Evolutionary conservation across 257 asterid genomes (phyloP).

Genomic region (Paraleonurus japonicus): DNA sequence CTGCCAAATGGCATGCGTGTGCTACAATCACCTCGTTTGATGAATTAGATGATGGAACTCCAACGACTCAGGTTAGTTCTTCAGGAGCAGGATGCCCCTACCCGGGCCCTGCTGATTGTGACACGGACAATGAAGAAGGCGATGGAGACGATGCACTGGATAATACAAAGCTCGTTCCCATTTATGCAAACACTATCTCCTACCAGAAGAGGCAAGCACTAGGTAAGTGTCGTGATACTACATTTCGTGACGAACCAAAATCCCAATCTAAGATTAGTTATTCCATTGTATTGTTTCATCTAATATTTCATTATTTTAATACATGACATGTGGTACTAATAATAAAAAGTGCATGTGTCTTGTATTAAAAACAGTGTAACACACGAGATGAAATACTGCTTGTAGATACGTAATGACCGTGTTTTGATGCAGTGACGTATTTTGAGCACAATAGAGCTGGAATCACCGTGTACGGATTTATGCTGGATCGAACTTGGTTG

Average conservation of each 20-base stretch:
- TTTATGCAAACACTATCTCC: conserved; percentile 49
- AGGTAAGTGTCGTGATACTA: conserved; percentile 38
- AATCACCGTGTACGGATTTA: conserved; percentile 85
- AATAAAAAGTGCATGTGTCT: too few relatives aligned
- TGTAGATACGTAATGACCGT: background rate
- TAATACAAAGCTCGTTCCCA: conserved; percentile 61
- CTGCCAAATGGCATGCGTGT: conserved; percentile 92
- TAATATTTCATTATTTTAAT: too few relatives aligned
- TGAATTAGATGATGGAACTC: conserved; percentile 42
- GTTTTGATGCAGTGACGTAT: conserved; percentile 63
- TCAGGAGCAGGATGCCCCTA: conserved; percentile 23
- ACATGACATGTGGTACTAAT: too few relatives aligned
- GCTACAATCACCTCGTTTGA: conserved; percentile 68
- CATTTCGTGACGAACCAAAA: too few relatives aligned
- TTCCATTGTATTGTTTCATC: too few relatives aligned
- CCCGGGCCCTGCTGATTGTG: conserved; percentile 33
- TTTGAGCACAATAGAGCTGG: conserved; percentile 92
- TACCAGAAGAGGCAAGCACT: conserved; percentile 94
- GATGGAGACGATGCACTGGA: conserved; percentile 83
- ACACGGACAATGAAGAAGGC: conserved; percentile 72
- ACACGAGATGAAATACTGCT: too few relatives aligned
- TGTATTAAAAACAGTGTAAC: too few relatives aligned
- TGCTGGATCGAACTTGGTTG: conserved; percentile 82
- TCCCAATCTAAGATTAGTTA: too few relatives aligned
- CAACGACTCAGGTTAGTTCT: conserved; percentile 33